Conservation (phyloP, 2,329 filamentous ascomycete species). For the Alternaria sp. region DNA sequence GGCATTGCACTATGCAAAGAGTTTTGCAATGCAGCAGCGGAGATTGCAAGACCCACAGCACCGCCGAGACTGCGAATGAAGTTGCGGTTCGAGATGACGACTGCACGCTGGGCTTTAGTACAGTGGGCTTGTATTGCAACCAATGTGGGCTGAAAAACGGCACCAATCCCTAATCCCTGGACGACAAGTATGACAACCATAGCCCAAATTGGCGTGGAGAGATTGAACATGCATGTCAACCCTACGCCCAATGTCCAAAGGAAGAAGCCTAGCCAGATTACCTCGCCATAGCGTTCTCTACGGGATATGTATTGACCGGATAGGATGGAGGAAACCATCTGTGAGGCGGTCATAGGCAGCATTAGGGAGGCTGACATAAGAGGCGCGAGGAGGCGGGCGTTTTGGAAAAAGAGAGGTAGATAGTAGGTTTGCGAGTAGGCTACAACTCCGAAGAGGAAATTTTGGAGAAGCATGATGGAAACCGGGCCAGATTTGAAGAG, state of each 20-base stretch:
- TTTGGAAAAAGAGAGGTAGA: slow-evolving; percentile 67
- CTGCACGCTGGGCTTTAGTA: slow-evolving; percentile 63
- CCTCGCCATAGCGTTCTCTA: slow-evolving; percentile 58
- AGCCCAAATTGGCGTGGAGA: slow-evolving; percentile 50
- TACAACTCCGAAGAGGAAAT: slow-evolving; percentile 65
- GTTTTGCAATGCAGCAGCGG: slow-evolving; percentile 24
- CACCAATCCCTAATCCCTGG: slow-evolving; percentile 56
- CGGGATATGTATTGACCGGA: slow-evolving; percentile 66
- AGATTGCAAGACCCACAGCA: slow-evolving; percentile 62
- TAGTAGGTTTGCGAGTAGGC: slow-evolving; percentile 68
- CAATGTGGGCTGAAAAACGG: slow-evolving; percentile 55
- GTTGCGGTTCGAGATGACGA: slow-evolving; percentile 68
- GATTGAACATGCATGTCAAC: slow-evolving; percentile 58
- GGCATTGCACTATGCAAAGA: slow-evolving; percentile 23
- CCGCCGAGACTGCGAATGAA: slow-evolving; percentile 67
- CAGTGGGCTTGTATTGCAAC: slow-evolving; percentile 56
- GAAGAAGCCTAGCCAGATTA: slow-evolving; percentile 54
- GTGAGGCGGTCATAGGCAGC: slow-evolving; percentile 49
- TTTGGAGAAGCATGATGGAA: slow-evolving; percentile 62
- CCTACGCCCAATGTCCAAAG: slow-evolving; percentile 61
- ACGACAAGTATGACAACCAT: slow-evolving; percentile 61
- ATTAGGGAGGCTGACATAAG: slow-evolving; percentile 58
- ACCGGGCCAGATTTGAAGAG: slow-evolving; percentile 64
- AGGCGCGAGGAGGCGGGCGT: slow-evolving; percentile 56
- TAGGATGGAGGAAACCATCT: slow-evolving; percentile 50